These are phyloP conservation scores for Mycena pura DNA, from an alignment of 768 basidiomycete species.

Conservation along the genomic window DNA sequence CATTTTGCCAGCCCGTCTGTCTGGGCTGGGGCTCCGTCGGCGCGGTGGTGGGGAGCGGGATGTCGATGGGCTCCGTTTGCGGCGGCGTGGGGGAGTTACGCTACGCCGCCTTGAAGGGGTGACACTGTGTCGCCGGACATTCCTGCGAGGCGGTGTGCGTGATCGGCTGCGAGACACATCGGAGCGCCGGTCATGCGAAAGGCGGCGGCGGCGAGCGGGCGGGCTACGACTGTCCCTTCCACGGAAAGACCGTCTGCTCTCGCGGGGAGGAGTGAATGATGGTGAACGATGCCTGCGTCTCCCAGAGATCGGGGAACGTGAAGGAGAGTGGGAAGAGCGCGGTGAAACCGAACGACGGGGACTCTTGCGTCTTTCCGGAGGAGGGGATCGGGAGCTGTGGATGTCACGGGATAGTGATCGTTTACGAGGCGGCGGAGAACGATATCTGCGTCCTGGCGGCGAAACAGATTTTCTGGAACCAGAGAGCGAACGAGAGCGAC, in stretches of 20 bases:
- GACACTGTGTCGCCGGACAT: constrained; percentile 53
- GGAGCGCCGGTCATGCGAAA: constrained; percentile 40
- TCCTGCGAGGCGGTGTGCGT: constrained; percentile 40
- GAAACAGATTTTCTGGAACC: constrained; percentile 31
- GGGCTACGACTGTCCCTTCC: constrained; percentile 62
- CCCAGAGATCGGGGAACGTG: constrained; percentile 39
- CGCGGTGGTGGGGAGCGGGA: constrained; percentile 39
- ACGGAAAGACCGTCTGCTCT: constrained; percentile 39
- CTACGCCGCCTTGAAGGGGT: constrained; percentile 45
- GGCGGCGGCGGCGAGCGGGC: constrained; percentile 51
- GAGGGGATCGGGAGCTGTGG: constrained; percentile 43
- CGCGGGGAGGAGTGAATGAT: constrained; percentile 50
- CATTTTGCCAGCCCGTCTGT: background rate
- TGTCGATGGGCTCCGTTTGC: constrained; percentile 40
- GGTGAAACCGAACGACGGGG: constrained; percentile 35
- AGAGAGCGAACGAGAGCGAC: constrained; percentile 46
- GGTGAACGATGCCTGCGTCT: constrained; percentile 53
- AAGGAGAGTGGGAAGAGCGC: constrained; percentile 28
- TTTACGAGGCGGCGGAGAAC: constrained; percentile 49
- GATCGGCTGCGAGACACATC: constrained; percentile 41
- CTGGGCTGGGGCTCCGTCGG: constrained; percentile 25
- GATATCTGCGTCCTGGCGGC: constrained; percentile 45
- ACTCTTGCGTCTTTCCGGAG: constrained; percentile 34
- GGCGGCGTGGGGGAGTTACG: constrained; percentile 37
- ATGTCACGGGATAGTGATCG: constrained; percentile 46